Evolutionary conservation across 192 early-diverging fungal species (phyloP), one percentile per base, ranked within the genome.

Genomic region (Coemansia sp.): DNA sequence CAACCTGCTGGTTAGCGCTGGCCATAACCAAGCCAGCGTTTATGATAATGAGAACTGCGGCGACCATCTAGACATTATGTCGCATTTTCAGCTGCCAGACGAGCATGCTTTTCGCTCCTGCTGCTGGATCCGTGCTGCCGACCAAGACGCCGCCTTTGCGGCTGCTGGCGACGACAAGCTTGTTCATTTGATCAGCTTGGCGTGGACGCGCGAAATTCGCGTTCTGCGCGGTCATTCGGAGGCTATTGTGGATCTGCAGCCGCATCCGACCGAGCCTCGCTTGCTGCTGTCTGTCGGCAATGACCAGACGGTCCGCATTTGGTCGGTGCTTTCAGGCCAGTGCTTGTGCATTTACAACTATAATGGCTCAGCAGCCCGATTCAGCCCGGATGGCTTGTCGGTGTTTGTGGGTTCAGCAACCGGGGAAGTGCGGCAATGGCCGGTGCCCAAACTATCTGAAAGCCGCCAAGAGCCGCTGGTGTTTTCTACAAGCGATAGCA

Each of bases 41-140:
- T 96, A 90, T 63, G 93, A 96, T 59, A 96, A 96, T 68, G 91
- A 92, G 61, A 91, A 96, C 63, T 91, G 89, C 52, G 92, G 91
- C 10, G 91, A 94, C 60, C 93, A 96, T 53, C 77, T 96, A 61
- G 92, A 96, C 59, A 88, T 96, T 48, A 92, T 96, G 89, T 92
- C 91, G 6, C 90, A 96, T 64, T 96, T 87, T 53, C 80, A 85
- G 39, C 58, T 91, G 11, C 35, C 60, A 0, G 57, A 48, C 15
- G 39, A 44, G 0, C 58, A 68, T 55, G 70, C 79, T 46, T 68
- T 92, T 45, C 53, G 70, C 36, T 83, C 88, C 0, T 88, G 83
- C 53, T 91, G 88, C 59, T 93, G 89, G 89, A 44, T 93, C 37
- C 78, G 81, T 37, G 78, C 67, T 28, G 64, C 74, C 10, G 82